phyloP scores from a whole-genome alignment of 176 grass and related monocot species.

The Aegilops sharonensis region DNA sequence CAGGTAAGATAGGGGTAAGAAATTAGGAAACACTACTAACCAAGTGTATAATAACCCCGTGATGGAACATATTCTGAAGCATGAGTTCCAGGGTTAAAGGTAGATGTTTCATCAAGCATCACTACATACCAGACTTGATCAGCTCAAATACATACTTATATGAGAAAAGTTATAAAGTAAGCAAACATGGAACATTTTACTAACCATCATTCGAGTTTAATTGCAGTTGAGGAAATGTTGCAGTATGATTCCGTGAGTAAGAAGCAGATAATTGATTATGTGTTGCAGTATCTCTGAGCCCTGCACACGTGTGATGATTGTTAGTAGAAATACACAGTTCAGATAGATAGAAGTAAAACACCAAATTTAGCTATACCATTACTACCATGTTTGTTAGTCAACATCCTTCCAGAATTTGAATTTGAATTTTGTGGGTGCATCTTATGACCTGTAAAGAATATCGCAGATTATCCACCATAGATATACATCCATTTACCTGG shows the following conservation, averaged over 20 bases:
- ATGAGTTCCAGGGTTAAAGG: background rate
- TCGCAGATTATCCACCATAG: background rate
- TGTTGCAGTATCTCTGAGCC: background rate
- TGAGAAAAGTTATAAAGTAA: background rate
- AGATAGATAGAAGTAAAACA: background rate
- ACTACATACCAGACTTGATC: background rate
- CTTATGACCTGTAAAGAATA: background rate
- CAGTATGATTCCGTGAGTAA: background rate
- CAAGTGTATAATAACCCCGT: background rate
- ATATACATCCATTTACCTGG: background rate
- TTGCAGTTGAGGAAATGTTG: background rate
- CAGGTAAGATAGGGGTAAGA: background rate
- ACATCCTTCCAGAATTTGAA: constrained; percentile 10
- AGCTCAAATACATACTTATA: background rate
- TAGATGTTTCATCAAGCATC: background rate
- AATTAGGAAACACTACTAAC: background rate
- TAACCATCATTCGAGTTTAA: constrained; percentile 3
- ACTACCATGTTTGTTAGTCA: background rate
- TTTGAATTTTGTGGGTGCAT: background rate
- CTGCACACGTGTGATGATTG: background rate
- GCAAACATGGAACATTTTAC: background rate
- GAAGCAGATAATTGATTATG: background rate
- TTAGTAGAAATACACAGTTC: background rate
- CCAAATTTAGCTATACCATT: background rate
- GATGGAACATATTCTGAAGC: background rate